These are phyloP conservation scores for Xylaria grammica DNA, from an alignment of 495 filamentous ascomycete genomes.

Conservation along the genomic window DNA sequence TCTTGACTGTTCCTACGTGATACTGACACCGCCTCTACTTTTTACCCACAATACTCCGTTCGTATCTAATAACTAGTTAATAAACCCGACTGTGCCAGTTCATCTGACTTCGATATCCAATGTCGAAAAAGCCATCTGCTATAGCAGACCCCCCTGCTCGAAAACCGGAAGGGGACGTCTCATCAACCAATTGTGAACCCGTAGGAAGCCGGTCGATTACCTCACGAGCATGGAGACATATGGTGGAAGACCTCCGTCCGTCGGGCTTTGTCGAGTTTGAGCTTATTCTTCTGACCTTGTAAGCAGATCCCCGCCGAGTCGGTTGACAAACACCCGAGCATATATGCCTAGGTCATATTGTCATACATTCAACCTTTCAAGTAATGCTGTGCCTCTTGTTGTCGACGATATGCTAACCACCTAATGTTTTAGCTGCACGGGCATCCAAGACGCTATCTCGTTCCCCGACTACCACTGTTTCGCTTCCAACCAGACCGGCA, in stretches of 20 bases:
- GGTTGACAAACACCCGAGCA: background rate
- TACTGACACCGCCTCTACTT: background rate
- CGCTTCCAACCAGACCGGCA: constrained; percentile 70
- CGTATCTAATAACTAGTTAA: background rate
- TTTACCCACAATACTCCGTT: background rate
- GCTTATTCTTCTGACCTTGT: constrained; percentile 52
- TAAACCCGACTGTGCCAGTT: background rate
- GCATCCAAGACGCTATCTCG: constrained; percentile 63
- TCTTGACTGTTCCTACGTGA: constrained; percentile 1
- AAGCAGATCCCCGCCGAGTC: constrained; percentile 22
- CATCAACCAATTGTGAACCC: background rate
- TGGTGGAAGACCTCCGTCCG: constrained; percentile 43
- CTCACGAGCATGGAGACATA: constrained; percentile 41
- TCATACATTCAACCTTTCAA: background rate
- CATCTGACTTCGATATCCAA: background rate
- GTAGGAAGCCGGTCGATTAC: constrained; percentile 12
- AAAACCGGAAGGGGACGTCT: background rate
- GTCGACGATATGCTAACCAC: constrained; percentile 25
- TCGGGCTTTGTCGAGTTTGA: constrained; percentile 46
- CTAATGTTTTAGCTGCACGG: constrained; percentile 35
- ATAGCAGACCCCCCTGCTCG: background rate
- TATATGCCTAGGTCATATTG: background rate
- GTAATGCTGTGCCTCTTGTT: background rate
- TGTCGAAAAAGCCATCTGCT: background rate
- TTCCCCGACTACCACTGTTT: constrained; percentile 69